These are phyloP conservation scores for Kluyveromyces starmeri DNA, from an alignment of 805 yeast genomes.

Conservation along the genomic window DNA sequence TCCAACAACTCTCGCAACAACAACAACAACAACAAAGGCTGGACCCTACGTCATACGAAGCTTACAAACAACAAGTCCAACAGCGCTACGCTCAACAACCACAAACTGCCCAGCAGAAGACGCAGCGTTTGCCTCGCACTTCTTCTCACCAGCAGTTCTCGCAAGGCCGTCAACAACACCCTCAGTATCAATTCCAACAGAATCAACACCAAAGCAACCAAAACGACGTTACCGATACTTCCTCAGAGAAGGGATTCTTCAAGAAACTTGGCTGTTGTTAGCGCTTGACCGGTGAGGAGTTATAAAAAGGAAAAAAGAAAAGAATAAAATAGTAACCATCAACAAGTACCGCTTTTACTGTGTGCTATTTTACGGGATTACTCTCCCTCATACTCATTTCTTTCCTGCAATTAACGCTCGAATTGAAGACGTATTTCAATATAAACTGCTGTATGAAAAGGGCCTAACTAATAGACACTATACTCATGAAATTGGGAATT, in stretches of 20 bases:
- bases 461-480: too few relatives aligned
- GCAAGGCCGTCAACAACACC: slow-evolving; percentile 10
- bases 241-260: slow-evolving; percentile 26
- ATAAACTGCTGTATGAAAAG: too few relatives aligned
- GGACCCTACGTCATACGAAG: slow-evolving; percentile 36
- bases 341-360: too few relatives aligned
- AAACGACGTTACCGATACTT: slow-evolving; percentile 13
- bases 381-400: too few relatives aligned
- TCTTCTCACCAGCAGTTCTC: slow-evolving; percentile 12
- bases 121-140: slow-evolving; percentile 7
- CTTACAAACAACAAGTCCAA: slow-evolving; percentile 31
- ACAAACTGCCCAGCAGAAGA: slow-evolving; percentile 11
- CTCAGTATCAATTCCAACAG: slow-evolving; percentile 13
- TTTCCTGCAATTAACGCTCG: too few relatives aligned
- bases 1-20: slow-evolving; percentile 12
- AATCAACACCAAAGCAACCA: slow-evolving; percentile 7
- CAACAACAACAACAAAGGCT: slow-evolving; percentile 26
- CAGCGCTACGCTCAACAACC: slow-evolving; percentile 28
- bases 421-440: too few relatives aligned
- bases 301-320: too few relatives aligned
- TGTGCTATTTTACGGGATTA: too few relatives aligned
- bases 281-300: too few relatives aligned
- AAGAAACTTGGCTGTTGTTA: slow-evolving; percentile 29
- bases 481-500: too few relatives aligned
- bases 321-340: too few relatives aligned